Base-by-base conservation (phyloP, 768 basidiomycete genomes). In the Coprinellus micaceus region DNA sequence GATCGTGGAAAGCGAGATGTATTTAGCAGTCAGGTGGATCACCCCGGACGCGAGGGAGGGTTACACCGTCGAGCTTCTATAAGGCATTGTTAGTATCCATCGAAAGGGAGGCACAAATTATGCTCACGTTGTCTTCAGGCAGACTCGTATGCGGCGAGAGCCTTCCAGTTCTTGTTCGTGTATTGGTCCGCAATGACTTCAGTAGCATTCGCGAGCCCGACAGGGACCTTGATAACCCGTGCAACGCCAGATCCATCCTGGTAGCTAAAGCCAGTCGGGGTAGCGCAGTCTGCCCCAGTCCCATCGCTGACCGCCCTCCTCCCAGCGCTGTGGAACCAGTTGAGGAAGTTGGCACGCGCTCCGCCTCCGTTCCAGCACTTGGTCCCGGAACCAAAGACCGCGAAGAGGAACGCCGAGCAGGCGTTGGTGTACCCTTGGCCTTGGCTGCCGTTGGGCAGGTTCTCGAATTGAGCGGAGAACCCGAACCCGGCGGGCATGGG, bases 401-500 rank as follows among this genome's bases (percentile, higher is more conserved):
- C 22, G 41, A 58, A 60, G 13, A 53, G 30, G 45, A 60, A 60
- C 30, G 26, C 17, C 17, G 45, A 11, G 41, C 56, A 60, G 4
- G 24, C 21, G 28, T 43, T 48, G 50, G 51, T 59, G 48, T 58
- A 63, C 4, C 57, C 60, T 26, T 61, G 51, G 13, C 62, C 62
- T 48, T 61, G 60, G 15, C 50, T 49, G 1, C 62, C 62, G 19
- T 52, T 28, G 9, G 52, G 51, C n/a, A 63, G 55, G 52, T 51
- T 47, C 52, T 53, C 50, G 57, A 63, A 63, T 44, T 54, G 52
- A 1, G 44, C 58, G 21, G 60, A 61, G 52, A 56, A 61, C 9
- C 57, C 62, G 52, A 57, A 63, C 12, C 62, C 62, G 15, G 57
- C 58, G 24, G 62, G 62, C 24, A 63, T 48, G 17, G 56, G 51